Conservation (phyloP, 176 grass and related monocot genomes). For the Themeda triandra region DNA sequence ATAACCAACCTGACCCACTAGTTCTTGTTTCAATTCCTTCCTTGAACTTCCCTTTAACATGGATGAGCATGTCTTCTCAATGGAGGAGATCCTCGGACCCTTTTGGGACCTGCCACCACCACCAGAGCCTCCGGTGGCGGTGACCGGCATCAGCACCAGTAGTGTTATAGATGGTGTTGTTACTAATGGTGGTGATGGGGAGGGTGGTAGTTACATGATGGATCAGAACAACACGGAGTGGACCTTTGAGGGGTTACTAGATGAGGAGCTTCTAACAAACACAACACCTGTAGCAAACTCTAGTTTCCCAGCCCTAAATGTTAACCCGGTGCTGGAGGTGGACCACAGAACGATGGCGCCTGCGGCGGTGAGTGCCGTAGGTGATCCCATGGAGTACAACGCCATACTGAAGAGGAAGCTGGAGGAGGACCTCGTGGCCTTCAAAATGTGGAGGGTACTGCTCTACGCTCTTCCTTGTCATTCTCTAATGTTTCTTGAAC, state of each 20-base stretch:
- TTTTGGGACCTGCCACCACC: slow-evolving; percentile 22
- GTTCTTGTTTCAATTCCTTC: background rate
- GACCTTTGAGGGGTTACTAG: slow-evolving; percentile 55
- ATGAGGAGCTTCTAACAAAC: slow-evolving; percentile 21
- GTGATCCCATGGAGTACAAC: slow-evolving; percentile 55
- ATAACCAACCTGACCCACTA: background rate
- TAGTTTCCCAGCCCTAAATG: background rate
- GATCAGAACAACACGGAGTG: slow-evolving; percentile 30
- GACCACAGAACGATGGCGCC: background rate
- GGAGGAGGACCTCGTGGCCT: slow-evolving; percentile 55
- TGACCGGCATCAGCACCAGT: background rate
- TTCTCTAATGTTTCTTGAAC: background rate
- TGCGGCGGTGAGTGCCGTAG: background rate
- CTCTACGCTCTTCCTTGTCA: background rate
- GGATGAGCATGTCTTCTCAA: slow-evolving; percentile 40
- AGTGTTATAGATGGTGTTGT: background rate
- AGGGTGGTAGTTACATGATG: background rate
- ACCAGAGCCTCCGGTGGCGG: background rate
- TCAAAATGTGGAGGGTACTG: slow-evolving; percentile 75
- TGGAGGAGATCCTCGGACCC: slow-evolving; percentile 28
- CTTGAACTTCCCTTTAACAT: background rate
- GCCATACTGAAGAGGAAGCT: slow-evolving; percentile 55
- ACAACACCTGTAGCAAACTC: background rate
- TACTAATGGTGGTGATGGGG: background rate
- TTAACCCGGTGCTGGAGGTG: slow-evolving; percentile 6